Evolutionary conservation across 1,284 basidiomycete genomes (phyloP), one percentile per base, ranked within the genome.

Genomic region (Malassezia globosa): DNA sequence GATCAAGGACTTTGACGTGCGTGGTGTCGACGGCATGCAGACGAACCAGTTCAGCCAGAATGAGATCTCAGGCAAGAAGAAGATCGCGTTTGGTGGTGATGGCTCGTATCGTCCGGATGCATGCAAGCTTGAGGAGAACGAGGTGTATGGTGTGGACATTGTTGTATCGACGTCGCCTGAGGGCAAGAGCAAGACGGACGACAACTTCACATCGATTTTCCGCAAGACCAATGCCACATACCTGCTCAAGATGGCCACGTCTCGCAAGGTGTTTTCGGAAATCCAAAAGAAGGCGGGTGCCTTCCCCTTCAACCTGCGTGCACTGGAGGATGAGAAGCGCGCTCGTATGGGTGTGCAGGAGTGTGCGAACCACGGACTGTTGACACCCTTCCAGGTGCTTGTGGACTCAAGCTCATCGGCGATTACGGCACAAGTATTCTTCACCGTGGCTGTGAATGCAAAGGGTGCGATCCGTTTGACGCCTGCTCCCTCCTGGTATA

Each of bases 181-280:
- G 21, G 65, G 60, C 43, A 70, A 70, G 54, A 84, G 87, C 51
- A 85, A 87, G 51, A 64, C 82, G 35, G 87, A 92, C 73, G 84
- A 88, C 64, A 81, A 85, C 33, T 81, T 85, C 70, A 94, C 89
- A 42, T 87, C 86, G 33, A 83, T 97, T 71, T 95, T 86, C 79
- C 88, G 94, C 74, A 82, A 87, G 60, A 85, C 87, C 69, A 81
- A 62, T 81, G 54, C 61, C 37, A 92, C 86, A 43, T 97, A 96
- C 77, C 85, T 90, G 72, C 80, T 96, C 67, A 97, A 96, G 79
- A 84, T 94, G 82, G 94, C 92, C 77, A 92, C 86, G 47, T 90
- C 89, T 44, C 83, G 92, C 61, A 81, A 84, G 26, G 84, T 94
- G 39, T 95, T 94, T 76, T 84, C 84, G 43, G 92, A 96, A 75